Evolutionary conservation across 2,329 filamentous ascomycete genomes (phyloP).

Genomic region (Herpotrichia juniperi): DNA sequence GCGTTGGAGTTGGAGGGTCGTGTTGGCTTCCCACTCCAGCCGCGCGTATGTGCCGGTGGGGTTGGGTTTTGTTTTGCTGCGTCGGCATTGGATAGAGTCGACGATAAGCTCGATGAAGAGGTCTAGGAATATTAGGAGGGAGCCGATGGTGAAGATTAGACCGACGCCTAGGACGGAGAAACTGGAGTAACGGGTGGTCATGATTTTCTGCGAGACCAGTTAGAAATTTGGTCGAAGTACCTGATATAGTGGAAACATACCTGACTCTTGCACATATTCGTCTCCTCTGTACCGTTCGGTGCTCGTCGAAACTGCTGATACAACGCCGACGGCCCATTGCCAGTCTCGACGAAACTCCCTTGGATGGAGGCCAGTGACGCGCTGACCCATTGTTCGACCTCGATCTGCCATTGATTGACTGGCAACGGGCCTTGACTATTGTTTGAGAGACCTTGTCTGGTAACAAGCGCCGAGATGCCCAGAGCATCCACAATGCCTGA

Average conservation of each 20-base stretch:
- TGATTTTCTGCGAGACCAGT: slow-evolving; percentile 8
- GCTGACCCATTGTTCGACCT: slow-evolving; percentile 33
- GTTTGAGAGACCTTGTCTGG: neutral
- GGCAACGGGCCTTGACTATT: slow-evolving; percentile 23
- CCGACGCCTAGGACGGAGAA: slow-evolving; percentile 14
- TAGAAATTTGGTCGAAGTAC: neutral
- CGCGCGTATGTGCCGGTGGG: slow-evolving; percentile 1
- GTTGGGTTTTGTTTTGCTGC: neutral
- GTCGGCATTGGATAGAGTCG: slow-evolving; percentile 5
- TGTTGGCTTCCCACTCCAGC: slow-evolving; percentile 11
- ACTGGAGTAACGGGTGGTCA: slow-evolving; percentile 8
- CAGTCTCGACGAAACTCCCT: slow-evolving; percentile 6
- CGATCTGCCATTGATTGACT: slow-evolving; percentile 36
- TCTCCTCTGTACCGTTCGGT: neutral
- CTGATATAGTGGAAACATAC: neutral
- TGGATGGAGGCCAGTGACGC: slow-evolving; percentile 31
- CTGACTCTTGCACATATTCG: slow-evolving; percentile 7
- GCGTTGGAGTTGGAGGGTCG: slow-evolving; percentile 10
- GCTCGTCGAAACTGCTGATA: neutral
- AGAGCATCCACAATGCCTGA: slow-evolving; percentile 1
- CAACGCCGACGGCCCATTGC: neutral
- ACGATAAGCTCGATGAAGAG: slow-evolving; percentile 4
- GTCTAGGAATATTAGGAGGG: slow-evolving; percentile 7
- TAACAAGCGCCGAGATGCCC: slow-evolving; percentile 4
- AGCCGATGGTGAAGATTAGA: slow-evolving; percentile 10